These are phyloP conservation scores for Lactarius pseudohatsudake DNA, from an alignment of 768 basidiomycete species.

Conservation along the genomic window DNA sequence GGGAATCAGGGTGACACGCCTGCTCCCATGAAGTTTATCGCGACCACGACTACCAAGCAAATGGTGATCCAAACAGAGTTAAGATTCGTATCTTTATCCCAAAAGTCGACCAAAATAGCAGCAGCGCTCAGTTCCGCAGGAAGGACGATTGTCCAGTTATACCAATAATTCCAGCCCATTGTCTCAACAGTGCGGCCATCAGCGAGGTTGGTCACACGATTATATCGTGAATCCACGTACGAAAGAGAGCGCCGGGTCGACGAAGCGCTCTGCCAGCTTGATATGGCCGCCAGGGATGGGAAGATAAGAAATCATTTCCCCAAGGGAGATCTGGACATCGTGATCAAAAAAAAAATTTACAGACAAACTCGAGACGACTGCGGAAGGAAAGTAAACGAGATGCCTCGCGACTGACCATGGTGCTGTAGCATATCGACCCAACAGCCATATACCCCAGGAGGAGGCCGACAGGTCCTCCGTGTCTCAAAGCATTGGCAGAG, in stretches of 20 bases:
- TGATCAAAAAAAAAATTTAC: not conserved
- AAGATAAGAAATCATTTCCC: constrained; percentile 76
- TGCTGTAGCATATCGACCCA: constrained; percentile 66
- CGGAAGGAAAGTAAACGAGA: not conserved
- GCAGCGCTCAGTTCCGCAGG: constrained; percentile 76
- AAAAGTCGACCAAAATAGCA: constrained; percentile 74
- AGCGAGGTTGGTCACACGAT: too few relatives aligned
- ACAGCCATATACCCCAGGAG: constrained; percentile 67
- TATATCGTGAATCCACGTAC: constrained; percentile 6
- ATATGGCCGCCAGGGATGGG: constrained; percentile 82
- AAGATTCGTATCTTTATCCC: constrained; percentile 54
- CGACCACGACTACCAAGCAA: constrained; percentile 69
- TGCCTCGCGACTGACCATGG: constrained; percentile 52
- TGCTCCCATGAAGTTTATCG: constrained; percentile 23
- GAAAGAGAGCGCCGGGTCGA: constrained; percentile 73
- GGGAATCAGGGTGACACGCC: constrained; percentile 4
- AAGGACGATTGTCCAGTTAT: constrained; percentile 63
- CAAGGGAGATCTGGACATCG: constrained; percentile 54
- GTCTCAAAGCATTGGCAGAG: constrained; percentile 48
- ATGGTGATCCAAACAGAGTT: constrained; percentile 81
- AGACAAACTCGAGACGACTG: not conserved
- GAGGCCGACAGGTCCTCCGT: constrained; percentile 74
- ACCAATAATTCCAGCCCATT: constrained; percentile 56
- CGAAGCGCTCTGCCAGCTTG: constrained; percentile 77
- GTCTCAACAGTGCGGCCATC: constrained; percentile 24